Evolutionary conservation across 768 basidiomycete species (phyloP).

Genomic region (Calocybe cyanea): DNA sequence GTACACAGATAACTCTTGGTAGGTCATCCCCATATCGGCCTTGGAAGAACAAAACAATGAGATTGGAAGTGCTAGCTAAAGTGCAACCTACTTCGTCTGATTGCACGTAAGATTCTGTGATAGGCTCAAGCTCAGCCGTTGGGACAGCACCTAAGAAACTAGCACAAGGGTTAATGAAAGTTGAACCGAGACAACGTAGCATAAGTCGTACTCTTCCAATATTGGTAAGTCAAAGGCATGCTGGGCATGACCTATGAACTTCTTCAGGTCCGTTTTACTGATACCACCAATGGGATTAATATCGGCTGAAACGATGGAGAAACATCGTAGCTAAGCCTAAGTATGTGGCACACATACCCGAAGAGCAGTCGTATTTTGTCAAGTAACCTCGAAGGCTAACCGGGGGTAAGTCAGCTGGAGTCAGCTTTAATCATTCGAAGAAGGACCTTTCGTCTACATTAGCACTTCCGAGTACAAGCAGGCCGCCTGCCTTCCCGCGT

Average conservation of each 20-base stretch:
- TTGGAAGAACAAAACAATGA: conserved; percentile 22
- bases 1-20: conserved; percentile 92
- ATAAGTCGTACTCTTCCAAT: conserved; percentile 55
- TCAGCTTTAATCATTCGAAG: not conserved
- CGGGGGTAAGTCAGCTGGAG: not conserved
- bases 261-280: conserved; percentile 96
- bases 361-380: conserved; percentile 97
- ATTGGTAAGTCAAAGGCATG: conserved; percentile 81
- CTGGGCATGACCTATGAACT: conserved; percentile 85
- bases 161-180: not conserved
- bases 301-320: conserved; percentile 55
- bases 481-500: conserved; percentile 74
- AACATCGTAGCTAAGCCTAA: not conserved
- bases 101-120: conserved; percentile 91
- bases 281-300: conserved; percentile 98
- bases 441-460: conserved; percentile 94
- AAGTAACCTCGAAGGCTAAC: conserved; percentile 88
- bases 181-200: not conserved
- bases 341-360: conserved; percentile 41
- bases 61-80: conserved; percentile 3
- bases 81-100: conserved; percentile 74
- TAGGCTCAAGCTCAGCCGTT: conserved; percentile 95
- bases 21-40: conserved; percentile 99
- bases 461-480: conserved; percentile 95
- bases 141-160: conserved; percentile 93